phyloP scores from a whole-genome alignment of 2,329 filamentous ascomycete species.

The Hypoxylon sp. region DNA sequence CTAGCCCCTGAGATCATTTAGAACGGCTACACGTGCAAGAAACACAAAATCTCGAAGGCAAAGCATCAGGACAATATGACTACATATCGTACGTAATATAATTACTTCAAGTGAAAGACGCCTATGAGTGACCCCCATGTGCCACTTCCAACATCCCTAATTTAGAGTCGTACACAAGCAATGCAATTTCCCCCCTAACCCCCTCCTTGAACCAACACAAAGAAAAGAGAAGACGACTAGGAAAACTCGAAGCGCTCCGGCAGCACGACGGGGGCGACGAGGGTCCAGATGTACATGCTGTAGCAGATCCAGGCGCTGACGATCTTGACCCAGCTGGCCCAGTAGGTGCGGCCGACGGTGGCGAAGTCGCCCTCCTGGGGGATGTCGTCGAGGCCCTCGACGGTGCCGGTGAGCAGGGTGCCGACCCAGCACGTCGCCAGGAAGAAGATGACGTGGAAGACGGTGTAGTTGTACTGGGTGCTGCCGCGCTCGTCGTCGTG shows the following conservation, averaged over 20 bases:
- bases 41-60: not conserved
- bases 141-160: not conserved
- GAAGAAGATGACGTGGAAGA: slow-evolving; percentile 98
- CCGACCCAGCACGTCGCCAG: slow-evolving; percentile 95
- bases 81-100: not conserved
- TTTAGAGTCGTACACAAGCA: slow-evolving; percentile 1
- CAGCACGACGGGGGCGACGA: slow-evolving; percentile 84
- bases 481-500: slow-evolving; percentile 88
- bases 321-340: slow-evolving; percentile 99
- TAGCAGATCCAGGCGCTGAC: slow-evolving; percentile 98
- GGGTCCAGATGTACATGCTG: slow-evolving; percentile 89
- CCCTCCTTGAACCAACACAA: no score
- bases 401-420: slow-evolving; percentile 72
- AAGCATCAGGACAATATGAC: not conserved
- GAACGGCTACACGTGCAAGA: not conserved
- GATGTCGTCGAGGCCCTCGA: slow-evolving; percentile 47
- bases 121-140: not conserved
- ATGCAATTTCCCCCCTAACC: not conserved
- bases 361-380: slow-evolving; percentile 84
- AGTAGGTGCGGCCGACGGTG: slow-evolving; percentile 92
- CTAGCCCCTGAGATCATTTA: no score
- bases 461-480: slow-evolving; percentile 94
- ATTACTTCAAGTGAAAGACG: not conserved
- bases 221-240: slow-evolving; percentile 30
- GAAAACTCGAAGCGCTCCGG: slow-evolving; percentile 83